A percentile compares a stretch with the other conserved stretches of the same genome.
Evolutionary conservation across 2,329 filamentous ascomycete genomes (phyloP).

Genomic region (Colletotrichum tropicicola): DNA sequence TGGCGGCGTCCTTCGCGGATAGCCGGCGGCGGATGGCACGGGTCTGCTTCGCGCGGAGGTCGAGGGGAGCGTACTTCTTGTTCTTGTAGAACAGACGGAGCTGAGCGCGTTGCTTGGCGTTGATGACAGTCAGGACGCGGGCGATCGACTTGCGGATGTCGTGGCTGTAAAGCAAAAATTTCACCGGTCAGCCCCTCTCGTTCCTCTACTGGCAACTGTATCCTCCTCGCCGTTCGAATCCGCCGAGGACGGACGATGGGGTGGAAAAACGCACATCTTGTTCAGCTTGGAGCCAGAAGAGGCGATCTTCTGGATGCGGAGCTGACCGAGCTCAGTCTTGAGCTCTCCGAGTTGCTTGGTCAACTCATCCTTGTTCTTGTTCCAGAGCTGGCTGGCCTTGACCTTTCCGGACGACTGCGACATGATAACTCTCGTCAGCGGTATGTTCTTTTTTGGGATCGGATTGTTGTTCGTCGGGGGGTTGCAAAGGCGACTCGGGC

Average conservation of each 20-base stretch:
- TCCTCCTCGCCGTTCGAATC: neutral
- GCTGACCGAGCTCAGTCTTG: constrained; percentile 94
- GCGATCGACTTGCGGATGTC: constrained; percentile 99
- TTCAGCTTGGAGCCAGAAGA: constrained; percentile 95
- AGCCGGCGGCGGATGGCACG: constrained; percentile 96
- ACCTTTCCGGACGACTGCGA: constrained; percentile 70
- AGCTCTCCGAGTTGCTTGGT: constrained; percentile 93
- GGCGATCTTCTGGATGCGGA: constrained; percentile 98
- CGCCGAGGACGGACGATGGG: neutral
- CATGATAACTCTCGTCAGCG: constrained; percentile 31
- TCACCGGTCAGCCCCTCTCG: constrained; percentile 21
- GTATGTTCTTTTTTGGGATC: neutral
- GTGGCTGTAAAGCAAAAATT: constrained; percentile 68
- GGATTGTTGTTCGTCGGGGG: constrained; percentile 3
- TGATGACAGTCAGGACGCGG: constrained; percentile 98
- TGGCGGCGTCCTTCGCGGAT: constrained; percentile 87
- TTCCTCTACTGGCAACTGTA: neutral
- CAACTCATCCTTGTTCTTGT: constrained; percentile 99
- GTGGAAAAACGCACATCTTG: constrained; percentile 79
- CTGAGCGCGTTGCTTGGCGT: constrained; percentile 98
- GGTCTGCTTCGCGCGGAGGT: constrained; percentile 98
- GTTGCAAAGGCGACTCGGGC: neutral
- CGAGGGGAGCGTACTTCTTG: constrained; percentile 99
- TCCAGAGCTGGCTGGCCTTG: constrained; percentile 97
- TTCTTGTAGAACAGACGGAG: constrained; percentile 99